Evolutionary conservation across 495 filamentous ascomycete genomes (phyloP).

Genomic region (Hyaloscypha finlandica): DNA sequence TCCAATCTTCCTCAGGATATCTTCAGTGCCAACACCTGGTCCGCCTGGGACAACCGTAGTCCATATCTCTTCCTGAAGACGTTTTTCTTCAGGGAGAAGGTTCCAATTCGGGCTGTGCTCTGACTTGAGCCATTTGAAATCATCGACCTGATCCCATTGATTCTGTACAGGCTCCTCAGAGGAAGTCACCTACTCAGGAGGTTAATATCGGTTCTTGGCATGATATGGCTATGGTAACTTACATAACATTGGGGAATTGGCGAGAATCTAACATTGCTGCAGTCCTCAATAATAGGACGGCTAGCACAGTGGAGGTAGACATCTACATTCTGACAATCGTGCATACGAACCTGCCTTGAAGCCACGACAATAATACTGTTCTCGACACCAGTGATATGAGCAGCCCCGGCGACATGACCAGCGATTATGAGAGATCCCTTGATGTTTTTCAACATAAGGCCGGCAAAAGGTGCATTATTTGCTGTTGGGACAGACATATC

Average conservation of each 20-base stretch:
- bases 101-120: slow-evolving; percentile 90
- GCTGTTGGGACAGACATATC: slow-evolving; percentile 72
- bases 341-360: slow-evolving; percentile 86
- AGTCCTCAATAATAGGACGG: slow-evolving; percentile 93
- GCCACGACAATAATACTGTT: slow-evolving; percentile 74
- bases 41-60: slow-evolving; percentile 65
- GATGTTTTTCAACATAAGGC: slow-evolving; percentile 71
- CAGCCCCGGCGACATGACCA: slow-evolving; percentile 74
- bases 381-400: slow-evolving; percentile 76
- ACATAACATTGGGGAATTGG: slow-evolving; percentile 70
- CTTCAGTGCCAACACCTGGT: slow-evolving; percentile 61
- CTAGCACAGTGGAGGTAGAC: slow-evolving; percentile 82
- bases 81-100: slow-evolving; percentile 60
- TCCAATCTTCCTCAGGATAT: slow-evolving; percentile 64
- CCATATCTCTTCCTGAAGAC: slow-evolving; percentile 68
- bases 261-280: slow-evolving; percentile 74
- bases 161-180: slow-evolving; percentile 46
- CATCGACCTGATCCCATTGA: slow-evolving; percentile 86
- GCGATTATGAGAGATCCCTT: slow-evolving; percentile 69
- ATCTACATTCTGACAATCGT: slow-evolving; percentile 75
- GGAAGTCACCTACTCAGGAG: slow-evolving; percentile 22
- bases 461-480: slow-evolving; percentile 67
- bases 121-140: slow-evolving; percentile 94
- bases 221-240: slow-evolving; percentile 36
- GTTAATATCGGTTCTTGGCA: neutral